A percentile compares a stretch with the other conserved stretches of the same genome.
These are phyloP conservation scores for Mycosphaerelloides madeirae DNA, from an alignment of 2,329 filamentous ascomycete species.

Conservation along the genomic window DNA sequence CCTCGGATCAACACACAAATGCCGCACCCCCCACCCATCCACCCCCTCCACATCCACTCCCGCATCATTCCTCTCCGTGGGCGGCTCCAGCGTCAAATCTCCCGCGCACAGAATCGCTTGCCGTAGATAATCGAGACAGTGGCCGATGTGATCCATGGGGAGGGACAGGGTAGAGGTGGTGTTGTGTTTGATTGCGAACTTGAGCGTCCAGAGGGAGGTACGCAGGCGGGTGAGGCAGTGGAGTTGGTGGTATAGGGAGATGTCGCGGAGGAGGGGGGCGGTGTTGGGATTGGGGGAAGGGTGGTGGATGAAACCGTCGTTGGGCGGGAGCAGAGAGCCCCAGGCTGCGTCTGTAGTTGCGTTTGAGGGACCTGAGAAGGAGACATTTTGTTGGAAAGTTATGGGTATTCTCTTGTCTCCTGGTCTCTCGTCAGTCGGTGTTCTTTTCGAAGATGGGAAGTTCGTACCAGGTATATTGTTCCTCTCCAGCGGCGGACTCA, in stretches of 20 bases:
- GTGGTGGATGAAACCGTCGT: constrained; percentile 34
- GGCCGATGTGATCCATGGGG: constrained; percentile 23
- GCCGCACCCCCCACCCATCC: constrained; percentile 31
- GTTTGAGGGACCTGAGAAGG: constrained; percentile 22
- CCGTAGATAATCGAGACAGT: constrained; percentile 30
- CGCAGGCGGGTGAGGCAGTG: constrained; percentile 33
- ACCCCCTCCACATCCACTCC: constrained; percentile 8
- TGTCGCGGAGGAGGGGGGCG: constrained; percentile 27
- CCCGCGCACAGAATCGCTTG: constrained; percentile 27
- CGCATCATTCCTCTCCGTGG: constrained; percentile 28
- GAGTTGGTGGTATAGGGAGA: constrained; percentile 34
- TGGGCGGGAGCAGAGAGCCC: constrained; percentile 26
- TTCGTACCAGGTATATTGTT: too few species aligned
- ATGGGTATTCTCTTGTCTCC: background rate
- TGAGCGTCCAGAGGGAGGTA: constrained; percentile 79
- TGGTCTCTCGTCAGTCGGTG: too few species aligned
- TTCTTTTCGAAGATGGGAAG: too few species aligned
- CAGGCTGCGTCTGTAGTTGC: constrained; percentile 28
- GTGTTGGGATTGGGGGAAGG: constrained; percentile 20
- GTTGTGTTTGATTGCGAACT: constrained; percentile 60
- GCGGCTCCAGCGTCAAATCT: constrained; percentile 28
- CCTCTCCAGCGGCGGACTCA: too few species aligned
- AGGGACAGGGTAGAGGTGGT: constrained; percentile 17
- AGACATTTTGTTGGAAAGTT: constrained; percentile 24
- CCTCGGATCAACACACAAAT: constrained; percentile 30